phyloP scores from a whole-genome alignment of 2,329 filamentous ascomycete species.

The Apiospora kogelbergensis region DNA sequence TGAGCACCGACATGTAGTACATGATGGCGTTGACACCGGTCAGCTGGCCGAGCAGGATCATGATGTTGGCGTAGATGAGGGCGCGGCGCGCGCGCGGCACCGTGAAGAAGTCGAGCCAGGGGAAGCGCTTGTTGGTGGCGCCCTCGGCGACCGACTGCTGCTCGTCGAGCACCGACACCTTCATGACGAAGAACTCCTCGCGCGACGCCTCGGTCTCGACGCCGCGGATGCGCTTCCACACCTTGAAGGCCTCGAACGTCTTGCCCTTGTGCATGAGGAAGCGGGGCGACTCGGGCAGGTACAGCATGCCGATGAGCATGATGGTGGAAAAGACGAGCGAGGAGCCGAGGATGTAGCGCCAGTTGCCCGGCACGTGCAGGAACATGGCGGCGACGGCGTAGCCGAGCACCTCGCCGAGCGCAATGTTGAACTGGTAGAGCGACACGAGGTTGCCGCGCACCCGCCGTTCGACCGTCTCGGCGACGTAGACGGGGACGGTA shows the following conservation, averaged over 20 bases:
- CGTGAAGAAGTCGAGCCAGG: constrained; percentile 75
- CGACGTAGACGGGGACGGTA: constrained; percentile 73
- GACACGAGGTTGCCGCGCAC: constrained; percentile 73
- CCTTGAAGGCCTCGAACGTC: constrained; percentile 60
- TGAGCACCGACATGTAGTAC: constrained; percentile 71
- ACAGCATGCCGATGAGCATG: constrained; percentile 64
- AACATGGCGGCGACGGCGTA: constrained; percentile 75
- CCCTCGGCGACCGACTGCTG: constrained; percentile 52
- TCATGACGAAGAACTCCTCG: constrained; percentile 74
- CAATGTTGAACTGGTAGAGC: constrained; percentile 75
- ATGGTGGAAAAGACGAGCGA: constrained; percentile 69
- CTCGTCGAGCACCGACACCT: constrained; percentile 58
- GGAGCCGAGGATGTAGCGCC: constrained; percentile 73
- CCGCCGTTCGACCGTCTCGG: constrained; percentile 67
- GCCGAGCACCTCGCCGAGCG: constrained; percentile 70
- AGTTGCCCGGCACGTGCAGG: constrained; percentile 66
- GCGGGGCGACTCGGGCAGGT: constrained; percentile 69
- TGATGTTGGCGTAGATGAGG: constrained; percentile 66
- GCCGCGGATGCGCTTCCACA: constrained; percentile 73
- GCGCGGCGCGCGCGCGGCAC: constrained; percentile 66
- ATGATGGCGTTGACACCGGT: constrained; percentile 70
- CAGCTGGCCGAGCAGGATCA: constrained; percentile 69
- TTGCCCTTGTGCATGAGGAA: constrained; percentile 69
- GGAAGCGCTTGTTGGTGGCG: constrained; percentile 54
- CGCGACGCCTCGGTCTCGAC: constrained; percentile 54